Conservation (phyloP, 1,139 yeast species). For the Diutina catenulata region DNA sequence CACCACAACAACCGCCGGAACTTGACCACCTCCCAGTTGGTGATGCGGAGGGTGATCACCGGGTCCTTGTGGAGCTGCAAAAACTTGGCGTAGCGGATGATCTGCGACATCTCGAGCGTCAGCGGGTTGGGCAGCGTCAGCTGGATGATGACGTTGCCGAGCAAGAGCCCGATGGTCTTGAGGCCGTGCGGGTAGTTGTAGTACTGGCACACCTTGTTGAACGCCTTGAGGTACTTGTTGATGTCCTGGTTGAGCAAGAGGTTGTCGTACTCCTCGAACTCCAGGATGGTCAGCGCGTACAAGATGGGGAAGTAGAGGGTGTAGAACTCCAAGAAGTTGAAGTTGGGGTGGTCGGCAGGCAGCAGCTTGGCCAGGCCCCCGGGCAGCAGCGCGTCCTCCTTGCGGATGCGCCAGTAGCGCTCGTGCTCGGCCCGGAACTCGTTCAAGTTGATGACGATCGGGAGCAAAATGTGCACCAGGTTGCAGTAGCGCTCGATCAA, state of each 20-base stretch:
- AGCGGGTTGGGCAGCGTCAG: slow-evolving; percentile 48
- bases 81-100: slow-evolving; percentile 40
- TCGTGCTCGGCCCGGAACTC: slow-evolving; percentile 37
- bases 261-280: slow-evolving; percentile 42
- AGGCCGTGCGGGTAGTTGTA: slow-evolving; percentile 43
- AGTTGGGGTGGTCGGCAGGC: slow-evolving; percentile 14
- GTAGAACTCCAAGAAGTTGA: slow-evolving; percentile 32
- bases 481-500: slow-evolving; percentile 35
- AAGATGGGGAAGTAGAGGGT: slow-evolving; percentile 38
- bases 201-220: slow-evolving; percentile 37
- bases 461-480: slow-evolving; percentile 43
- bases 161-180: slow-evolving; percentile 32
- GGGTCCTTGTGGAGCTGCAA: slow-evolving; percentile 52
- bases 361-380: slow-evolving; percentile 44
- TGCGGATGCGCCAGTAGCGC: slow-evolving; percentile 35
- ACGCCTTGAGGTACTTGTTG: slow-evolving; percentile 33
- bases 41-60: slow-evolving; percentile 32
- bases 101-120: slow-evolving; percentile 37
- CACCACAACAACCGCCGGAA: slow-evolving; percentile 51
- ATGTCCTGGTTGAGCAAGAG: slow-evolving; percentile 37
- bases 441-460: slow-evolving; percentile 31
- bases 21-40: slow-evolving; percentile 36
- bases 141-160: slow-evolving; percentile 41
- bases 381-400: slow-evolving; percentile 27
- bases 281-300: slow-evolving; percentile 43